These are phyloP conservation scores for Grosmannia huntii DNA, from an alignment of 2,329 filamentous ascomycete genomes.

Conservation along the genomic window DNA sequence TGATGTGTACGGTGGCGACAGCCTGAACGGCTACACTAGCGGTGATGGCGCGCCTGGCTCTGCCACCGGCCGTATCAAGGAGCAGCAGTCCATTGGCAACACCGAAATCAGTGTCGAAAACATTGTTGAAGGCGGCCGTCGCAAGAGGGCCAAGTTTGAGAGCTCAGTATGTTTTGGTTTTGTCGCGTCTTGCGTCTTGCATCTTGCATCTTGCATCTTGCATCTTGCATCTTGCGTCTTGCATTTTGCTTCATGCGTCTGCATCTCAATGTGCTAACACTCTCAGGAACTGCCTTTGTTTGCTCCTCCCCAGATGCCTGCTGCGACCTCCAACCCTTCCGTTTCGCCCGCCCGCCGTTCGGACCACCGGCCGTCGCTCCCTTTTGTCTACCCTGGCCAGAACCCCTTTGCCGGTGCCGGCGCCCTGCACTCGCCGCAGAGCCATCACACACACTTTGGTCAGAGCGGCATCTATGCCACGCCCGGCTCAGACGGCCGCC, in stretches of 20 bases:
- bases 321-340: conserved; percentile 92
- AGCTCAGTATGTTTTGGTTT: conserved; percentile 67
- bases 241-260: background rate
- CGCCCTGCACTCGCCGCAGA: conserved; percentile 73
- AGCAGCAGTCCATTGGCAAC: conserved; percentile 61
- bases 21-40: conserved; percentile 67
- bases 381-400: conserved; percentile 63
- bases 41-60: conserved; percentile 72
- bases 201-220: too few relatives aligned
- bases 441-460: conserved; percentile 45
- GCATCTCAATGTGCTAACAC: background rate
- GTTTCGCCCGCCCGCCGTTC: conserved; percentile 80
- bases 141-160: conserved; percentile 89
- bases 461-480: conserved; percentile 50
- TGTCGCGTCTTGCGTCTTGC: background rate
- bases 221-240: too few relatives aligned
- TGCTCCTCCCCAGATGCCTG: conserved; percentile 84
- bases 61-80: conserved; percentile 64
- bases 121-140: conserved; percentile 90
- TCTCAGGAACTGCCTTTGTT: conserved; percentile 85
- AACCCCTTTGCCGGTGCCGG: conserved; percentile 69
- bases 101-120: conserved; percentile 98
- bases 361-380: conserved; percentile 58
- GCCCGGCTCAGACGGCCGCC: conserved; percentile 47
- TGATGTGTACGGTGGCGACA: conserved; percentile 50